phyloP scores from a whole-genome alignment of 495 filamentous ascomycete species.

The Xylaria flabelliformis region DNA sequence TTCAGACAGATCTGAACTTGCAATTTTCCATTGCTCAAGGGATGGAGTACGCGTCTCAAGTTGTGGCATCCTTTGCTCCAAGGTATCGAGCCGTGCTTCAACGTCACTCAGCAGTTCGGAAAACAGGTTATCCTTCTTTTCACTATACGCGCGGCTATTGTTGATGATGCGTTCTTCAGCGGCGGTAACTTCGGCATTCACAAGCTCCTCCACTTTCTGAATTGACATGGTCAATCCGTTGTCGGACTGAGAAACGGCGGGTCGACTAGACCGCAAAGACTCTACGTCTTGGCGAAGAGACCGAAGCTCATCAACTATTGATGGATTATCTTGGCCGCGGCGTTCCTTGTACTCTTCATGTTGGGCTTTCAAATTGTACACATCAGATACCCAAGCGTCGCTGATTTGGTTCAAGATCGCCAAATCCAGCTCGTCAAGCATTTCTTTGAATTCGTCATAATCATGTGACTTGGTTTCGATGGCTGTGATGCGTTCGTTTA shows the following conservation, averaged over 20 bases:
- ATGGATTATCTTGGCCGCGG: slow-evolving; percentile 19
- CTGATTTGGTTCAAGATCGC: slow-evolving; percentile 33
- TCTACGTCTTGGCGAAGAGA: background rate
- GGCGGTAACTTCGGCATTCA: background rate
- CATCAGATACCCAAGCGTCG: slow-evolving; percentile 29
- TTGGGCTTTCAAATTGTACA: slow-evolving; percentile 35
- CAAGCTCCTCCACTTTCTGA: background rate
- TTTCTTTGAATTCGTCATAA: slow-evolving; percentile 23
- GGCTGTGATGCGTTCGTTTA: slow-evolving; percentile 7
- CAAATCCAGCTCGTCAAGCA: slow-evolving; percentile 39
- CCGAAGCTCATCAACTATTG: slow-evolving; percentile 8
- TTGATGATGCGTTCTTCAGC: slow-evolving; percentile 5
- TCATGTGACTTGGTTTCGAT: slow-evolving; percentile 24
- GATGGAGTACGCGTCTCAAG: slow-evolving; percentile 3
- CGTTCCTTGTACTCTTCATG: slow-evolving; percentile 22
- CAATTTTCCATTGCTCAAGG: slow-evolving; percentile 14
- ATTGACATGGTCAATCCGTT: background rate
- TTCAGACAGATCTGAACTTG: background rate
- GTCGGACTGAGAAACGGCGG: background rate
- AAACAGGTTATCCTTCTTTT: slow-evolving; percentile 7
- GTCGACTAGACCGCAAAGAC: background rate
- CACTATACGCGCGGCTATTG: background rate
- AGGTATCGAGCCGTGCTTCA: background rate
- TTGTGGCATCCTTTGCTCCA: background rate
- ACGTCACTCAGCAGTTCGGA: background rate